Evolutionary conservation across 2,329 filamentous ascomycete genomes (phyloP).

Genomic region (Talaromyces marneffei): DNA sequence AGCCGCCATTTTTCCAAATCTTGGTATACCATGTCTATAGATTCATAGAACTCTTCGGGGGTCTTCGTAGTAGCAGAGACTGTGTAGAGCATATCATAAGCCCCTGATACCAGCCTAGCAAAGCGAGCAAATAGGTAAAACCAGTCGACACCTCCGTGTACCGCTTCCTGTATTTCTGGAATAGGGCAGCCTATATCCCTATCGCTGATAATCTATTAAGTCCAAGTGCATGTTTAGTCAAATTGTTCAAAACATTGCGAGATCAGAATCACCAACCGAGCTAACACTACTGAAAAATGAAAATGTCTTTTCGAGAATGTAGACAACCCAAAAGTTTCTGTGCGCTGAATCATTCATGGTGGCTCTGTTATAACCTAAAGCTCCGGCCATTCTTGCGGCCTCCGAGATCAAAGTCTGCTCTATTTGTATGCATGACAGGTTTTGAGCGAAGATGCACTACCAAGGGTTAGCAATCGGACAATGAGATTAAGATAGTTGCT

Average conservation of each 20-base stretch:
- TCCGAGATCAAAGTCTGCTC: slow-evolving; percentile 29
- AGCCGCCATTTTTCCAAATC: slow-evolving; percentile 29
- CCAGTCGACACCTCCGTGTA: slow-evolving; percentile 32
- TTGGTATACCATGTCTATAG: slow-evolving; percentile 22
- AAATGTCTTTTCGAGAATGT: slow-evolving; percentile 34
- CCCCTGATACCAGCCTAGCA: slow-evolving; percentile 28
- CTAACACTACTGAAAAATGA: slow-evolving; percentile 22
- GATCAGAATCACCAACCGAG: slow-evolving; percentile 25
- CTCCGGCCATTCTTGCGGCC: slow-evolving; percentile 31
- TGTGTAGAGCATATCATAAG: slow-evolving; percentile 32
- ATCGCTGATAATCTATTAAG: slow-evolving; percentile 30
- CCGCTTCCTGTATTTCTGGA: slow-evolving; percentile 28
- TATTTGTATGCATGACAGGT: slow-evolving; percentile 30
- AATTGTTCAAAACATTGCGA: neutral
- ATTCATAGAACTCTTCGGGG: slow-evolving; percentile 10
- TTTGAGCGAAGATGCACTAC: slow-evolving; percentile 35
- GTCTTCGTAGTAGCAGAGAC: slow-evolving; percentile 27
- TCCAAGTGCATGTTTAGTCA: neutral
- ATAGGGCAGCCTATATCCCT: slow-evolving; percentile 35
- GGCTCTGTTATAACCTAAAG: slow-evolving; percentile 27
- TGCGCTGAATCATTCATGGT: slow-evolving; percentile 16
- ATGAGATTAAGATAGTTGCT: neutral
- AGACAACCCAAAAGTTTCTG: slow-evolving; percentile 39
- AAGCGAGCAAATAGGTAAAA: slow-evolving; percentile 29
- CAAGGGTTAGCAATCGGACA: neutral